These are phyloP conservation scores for Gracilaria vermiculophylla DNA, from an alignment of 23 red algal species.

Conservation along the genomic window DNA sequence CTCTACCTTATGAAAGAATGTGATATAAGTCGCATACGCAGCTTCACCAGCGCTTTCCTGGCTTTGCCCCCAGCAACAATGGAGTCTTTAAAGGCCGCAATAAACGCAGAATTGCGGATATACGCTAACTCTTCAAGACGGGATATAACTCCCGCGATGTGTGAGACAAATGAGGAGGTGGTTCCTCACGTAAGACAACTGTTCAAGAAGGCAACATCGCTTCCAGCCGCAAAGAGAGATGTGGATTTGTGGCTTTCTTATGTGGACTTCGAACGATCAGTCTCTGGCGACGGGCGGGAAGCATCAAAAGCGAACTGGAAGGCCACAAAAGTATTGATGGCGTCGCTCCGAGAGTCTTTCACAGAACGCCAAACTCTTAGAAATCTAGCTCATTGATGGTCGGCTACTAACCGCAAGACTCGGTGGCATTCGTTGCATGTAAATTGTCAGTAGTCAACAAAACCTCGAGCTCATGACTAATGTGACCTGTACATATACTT, in stretches of 20 bases:
- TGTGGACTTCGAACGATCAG: conserved; percentile 40
- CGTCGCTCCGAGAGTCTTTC: conserved; percentile 1
- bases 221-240: conserved; percentile 35
- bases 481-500: not conserved
- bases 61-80: conserved; percentile 29
- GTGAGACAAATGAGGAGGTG: not conserved
- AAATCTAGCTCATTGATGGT: not conserved
- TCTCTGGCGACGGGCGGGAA: conserved; percentile 18
- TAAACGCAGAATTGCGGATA: conserved; percentile 30
- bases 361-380: conserved; percentile 29
- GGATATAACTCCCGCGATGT: not conserved
- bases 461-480: not conserved
- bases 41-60: not conserved
- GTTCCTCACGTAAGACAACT: not conserved
- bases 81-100: conserved; percentile 22
- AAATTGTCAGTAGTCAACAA: not conserved
- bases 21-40: not conserved
- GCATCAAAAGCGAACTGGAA: conserved; percentile 9
- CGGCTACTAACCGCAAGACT: not conserved
- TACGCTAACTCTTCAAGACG: not conserved
- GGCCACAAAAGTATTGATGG: conserved; percentile 31
- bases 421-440: not conserved
- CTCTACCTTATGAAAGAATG: conserved; percentile 16
- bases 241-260: conserved; percentile 36
- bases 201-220: conserved; percentile 11